phyloP scores from a whole-genome alignment of 768 basidiomycete species.

The Trametes meyenii region DNA sequence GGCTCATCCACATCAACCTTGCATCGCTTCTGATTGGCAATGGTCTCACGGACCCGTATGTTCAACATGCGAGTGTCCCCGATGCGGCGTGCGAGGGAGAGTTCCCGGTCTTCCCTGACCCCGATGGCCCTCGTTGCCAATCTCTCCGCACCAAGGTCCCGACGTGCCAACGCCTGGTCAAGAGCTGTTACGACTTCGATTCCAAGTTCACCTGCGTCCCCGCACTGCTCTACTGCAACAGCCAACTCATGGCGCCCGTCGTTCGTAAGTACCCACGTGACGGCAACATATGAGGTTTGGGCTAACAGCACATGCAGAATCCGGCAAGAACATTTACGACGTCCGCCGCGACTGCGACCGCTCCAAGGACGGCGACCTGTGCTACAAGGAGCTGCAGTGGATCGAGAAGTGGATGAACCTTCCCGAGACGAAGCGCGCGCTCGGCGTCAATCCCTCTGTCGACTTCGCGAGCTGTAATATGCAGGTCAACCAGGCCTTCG shows the following conservation, averaged over 20 bases:
- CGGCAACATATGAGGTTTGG: no score
- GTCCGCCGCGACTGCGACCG: conserved; percentile 62
- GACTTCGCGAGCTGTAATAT: conserved; percentile 75
- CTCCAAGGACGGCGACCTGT: conserved; percentile 67
- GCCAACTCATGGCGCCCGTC: conserved; percentile 70
- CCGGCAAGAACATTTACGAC: conserved; percentile 78
- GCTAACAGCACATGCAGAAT: neutral
- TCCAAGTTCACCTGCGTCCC: conserved; percentile 52
- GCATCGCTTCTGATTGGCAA: conserved; percentile 86
- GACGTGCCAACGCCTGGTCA: conserved; percentile 55
- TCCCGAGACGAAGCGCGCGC: conserved; percentile 71
- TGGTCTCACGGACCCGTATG: conserved; percentile 80
- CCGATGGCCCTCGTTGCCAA: conserved; percentile 48
- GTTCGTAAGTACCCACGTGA: conserved; percentile 51
- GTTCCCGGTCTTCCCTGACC: conserved; percentile 76
- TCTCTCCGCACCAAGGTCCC: conserved; percentile 49
- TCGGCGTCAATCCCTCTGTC: conserved; percentile 66
- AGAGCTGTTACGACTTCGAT: conserved; percentile 50
- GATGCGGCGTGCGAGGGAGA: conserved; percentile 85
- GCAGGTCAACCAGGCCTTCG: conserved; percentile 81
- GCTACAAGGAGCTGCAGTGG: conserved; percentile 83
- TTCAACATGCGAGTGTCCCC: conserved; percentile 79
- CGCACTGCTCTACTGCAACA: conserved; percentile 79
- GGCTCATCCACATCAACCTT: conserved; percentile 76
- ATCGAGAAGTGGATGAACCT: conserved; percentile 89